Conservation (phyloP, 257 asterid genomes). For the Plantago ovata region DNA sequence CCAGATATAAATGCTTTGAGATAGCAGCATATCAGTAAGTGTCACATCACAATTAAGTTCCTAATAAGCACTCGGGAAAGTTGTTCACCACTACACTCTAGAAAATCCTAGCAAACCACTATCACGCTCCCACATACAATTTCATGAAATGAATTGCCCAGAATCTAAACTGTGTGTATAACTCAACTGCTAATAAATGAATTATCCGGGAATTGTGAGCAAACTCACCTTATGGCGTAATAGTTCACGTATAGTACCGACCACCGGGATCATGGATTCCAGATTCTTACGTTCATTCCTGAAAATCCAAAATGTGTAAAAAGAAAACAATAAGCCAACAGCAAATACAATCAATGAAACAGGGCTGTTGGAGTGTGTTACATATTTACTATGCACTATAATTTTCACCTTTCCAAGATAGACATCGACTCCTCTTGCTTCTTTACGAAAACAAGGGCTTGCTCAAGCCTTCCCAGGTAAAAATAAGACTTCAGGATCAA, state of each 20-base stretch:
- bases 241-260: constrained; percentile 63
- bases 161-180: background rate
- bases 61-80: background rate
- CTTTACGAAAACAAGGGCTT: constrained; percentile 64
- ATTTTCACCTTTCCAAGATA: constrained; percentile 43
- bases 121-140: too few relatives aligned
- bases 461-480: constrained; percentile 82
- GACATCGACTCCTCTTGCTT: constrained; percentile 60
- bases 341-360: constrained; percentile 14
- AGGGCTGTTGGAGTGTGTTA: constrained; percentile 4
- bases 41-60: background rate
- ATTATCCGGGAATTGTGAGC: constrained; percentile 18
- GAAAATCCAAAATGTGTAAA: constrained; percentile 28
- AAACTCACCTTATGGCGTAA: constrained; percentile 71
- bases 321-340: constrained; percentile 14
- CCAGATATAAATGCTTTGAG: background rate
- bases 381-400: background rate
- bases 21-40: background rate
- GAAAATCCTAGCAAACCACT: too few relatives aligned
- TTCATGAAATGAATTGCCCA: too few relatives aligned
- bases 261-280: constrained; percentile 65
- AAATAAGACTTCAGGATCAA: constrained; percentile 65
- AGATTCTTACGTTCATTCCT: constrained; percentile 42
- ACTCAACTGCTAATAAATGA: background rate
- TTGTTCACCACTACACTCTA: too few relatives aligned